Base-by-base conservation (phyloP, 2,329 filamentous ascomycete genomes). In the Hypoxylon rubiginosum region DNA sequence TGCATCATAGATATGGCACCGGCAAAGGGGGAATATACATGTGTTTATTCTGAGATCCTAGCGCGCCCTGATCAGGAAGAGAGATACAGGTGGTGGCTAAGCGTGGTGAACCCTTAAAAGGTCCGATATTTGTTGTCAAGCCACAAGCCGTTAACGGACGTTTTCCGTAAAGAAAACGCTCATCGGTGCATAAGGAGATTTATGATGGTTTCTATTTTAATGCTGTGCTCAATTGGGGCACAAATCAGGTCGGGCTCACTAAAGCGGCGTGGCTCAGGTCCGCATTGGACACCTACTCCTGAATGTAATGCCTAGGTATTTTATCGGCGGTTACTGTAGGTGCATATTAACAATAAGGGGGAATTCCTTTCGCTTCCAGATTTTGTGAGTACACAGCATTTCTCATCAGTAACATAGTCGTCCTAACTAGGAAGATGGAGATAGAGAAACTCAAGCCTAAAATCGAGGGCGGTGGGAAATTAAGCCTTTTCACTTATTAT, bases 401-500 rank as follows among this genome's bases (percentile, higher is more conserved):
- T 13, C 43, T 51, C 48, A 21, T 19, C 17, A 56, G 46, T 57
- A 60, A 66, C 49, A 50, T 63, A 58, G 58, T 45, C 46, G 11
- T 63, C 62, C 55, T 52, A 21, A 66, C 55, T 39, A 45, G 62
- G 55, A 61, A 56, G 58, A 66, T 24, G 49, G 21, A 32, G 41
- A 39, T 13, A 45, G 34, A 56, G 19, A 64, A 53, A 30, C 41
- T 64, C 59, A 64, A 64, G 66, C 59, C 66, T 68, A 68, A 68
- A 66, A 51, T 68, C 63, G 21, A 24, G 9, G 51, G 66, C 30
- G 62, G 50, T 24, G 17, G 24, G 36, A 51, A 58, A 66, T 68
- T 66, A 49, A 68, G 66, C 63, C 66, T 43, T 43, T 43, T 68
- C 59, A 68, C 62, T 62, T 62, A 68, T 68, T 68, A 68, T 68